Base-by-base conservation (phyloP, 2,329 filamentous ascomycete genomes). In the Colletotrichum agaves region DNA sequence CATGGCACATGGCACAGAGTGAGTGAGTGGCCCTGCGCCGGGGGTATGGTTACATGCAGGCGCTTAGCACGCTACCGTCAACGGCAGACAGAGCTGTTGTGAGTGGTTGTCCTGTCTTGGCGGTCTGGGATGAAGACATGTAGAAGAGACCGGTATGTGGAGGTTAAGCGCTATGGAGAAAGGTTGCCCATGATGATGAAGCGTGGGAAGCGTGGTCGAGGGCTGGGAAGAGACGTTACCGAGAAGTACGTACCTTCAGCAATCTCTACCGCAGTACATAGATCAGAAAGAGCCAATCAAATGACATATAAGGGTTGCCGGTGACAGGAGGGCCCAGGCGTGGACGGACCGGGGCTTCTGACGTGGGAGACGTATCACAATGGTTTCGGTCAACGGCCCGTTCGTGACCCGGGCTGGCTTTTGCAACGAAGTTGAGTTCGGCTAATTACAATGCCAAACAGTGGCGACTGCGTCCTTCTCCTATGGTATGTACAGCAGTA, bases 331-430 rank as follows among this genome's bases (percentile, higher is more conserved):
- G 19, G 56, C 12, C 64, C 21, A 39, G 50, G 68, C 60, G 39
- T 55, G 33, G 49, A 44, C 64, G 37, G 63, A 56, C 58, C 46
- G 64, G 68, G 68, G 53, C 47, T 61, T 67, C 62, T 67, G 67
- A 69, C 63, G 62, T 69, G 58, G 56, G 53, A 56, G 58, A 63
- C 63, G 69, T 70, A 62, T 70, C 69, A 70, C 41, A 65, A 23
- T 65, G 61, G 69, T 70, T 70, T 70, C 69, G 69, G 69, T 39
- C 37, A 47, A 55, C 69, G 69, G 67, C 62, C 69, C 63, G 61
- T 63, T 65, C 62, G 53, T 65, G 67, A 70, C 53, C 69, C 69
- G 69, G 67, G 39, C 52, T 55, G 39, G 43, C 19, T 21, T 66
- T 23, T 41, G 61, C 61, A 55, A 65, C 66, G 67, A 35, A 62